phyloP scores from a whole-genome alignment of 805 yeast genomes.

The Pichia occidentalis region DNA sequence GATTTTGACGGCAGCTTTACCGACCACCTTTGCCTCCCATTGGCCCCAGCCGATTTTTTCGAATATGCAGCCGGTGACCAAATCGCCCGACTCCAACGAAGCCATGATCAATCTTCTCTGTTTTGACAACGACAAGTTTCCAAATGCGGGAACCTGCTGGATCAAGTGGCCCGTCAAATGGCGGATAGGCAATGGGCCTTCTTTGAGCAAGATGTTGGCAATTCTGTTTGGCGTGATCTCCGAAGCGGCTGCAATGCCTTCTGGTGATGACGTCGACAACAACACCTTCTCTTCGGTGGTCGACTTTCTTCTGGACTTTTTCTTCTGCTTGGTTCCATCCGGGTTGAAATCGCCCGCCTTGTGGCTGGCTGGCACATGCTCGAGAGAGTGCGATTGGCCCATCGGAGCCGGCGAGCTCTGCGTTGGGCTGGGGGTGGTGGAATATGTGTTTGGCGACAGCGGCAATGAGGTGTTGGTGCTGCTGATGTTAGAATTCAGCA shows the following conservation, averaged over 20 bases:
- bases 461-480: background rate
- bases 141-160: slow-evolving; percentile 70
- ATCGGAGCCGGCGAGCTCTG: background rate
- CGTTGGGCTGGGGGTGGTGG: background rate
- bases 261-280: slow-evolving; percentile 76
- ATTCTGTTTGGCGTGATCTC: slow-evolving; percentile 75
- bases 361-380: no score
- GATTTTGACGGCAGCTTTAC: slow-evolving; percentile 20
- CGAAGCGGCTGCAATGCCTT: slow-evolving; percentile 81
- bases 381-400: background rate
- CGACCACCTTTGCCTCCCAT: slow-evolving; percentile 70
- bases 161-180: slow-evolving; percentile 78
- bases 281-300: slow-evolving; percentile 24
- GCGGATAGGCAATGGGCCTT: slow-evolving; percentile 88
- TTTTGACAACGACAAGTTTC: slow-evolving; percentile 72
- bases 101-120: slow-evolving; percentile 88
- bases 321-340: background rate
- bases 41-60: slow-evolving; percentile 98
- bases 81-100: slow-evolving; percentile 71
- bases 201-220: slow-evolving; percentile 57
- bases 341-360: no score
- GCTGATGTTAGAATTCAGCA: background rate
- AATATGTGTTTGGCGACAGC: background rate
- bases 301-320: slow-evolving; percentile 7
- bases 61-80: slow-evolving; percentile 57